Conservation (phyloP, 805 yeast genomes). For the Hanseniaspora vineae region DNA sequence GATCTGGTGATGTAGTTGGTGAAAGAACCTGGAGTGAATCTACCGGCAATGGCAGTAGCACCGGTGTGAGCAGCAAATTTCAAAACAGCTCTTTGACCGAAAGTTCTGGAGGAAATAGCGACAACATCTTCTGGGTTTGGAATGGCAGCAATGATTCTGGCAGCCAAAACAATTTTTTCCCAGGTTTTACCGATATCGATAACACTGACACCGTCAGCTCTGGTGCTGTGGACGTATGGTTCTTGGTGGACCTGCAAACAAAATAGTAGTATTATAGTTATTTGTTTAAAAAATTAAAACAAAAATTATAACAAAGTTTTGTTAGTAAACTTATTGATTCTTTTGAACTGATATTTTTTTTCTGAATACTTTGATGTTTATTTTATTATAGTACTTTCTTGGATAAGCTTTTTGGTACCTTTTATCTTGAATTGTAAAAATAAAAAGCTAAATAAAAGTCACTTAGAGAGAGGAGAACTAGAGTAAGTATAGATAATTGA, state of each 20-base stretch:
- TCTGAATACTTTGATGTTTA: no score
- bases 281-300: no score
- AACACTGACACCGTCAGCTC: conserved; percentile 99
- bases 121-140: conserved; percentile 98
- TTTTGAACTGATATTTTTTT: no score
- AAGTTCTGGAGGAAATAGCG: conserved; percentile 97
- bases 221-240: conserved; percentile 93
- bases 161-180: conserved; percentile 99
- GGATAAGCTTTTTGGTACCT: no score
- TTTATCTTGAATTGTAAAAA: no score
- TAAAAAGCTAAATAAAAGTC: no score
- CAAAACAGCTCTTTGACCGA: conserved; percentile 99
- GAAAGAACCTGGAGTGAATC: conserved; percentile 99
- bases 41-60: conserved; percentile 99
- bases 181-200: conserved; percentile 98
- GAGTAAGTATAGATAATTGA: no score
- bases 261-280: no score
- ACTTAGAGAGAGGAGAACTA: no score
- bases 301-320: no score
- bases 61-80: conserved; percentile 99
- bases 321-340: no score
- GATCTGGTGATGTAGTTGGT: conserved; percentile 99
- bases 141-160: conserved; percentile 98
- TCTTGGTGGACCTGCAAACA: conserved; percentile 73
- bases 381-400: no score